Percentiles rank a stretch among this genome's conserved stretches.
phyloP scores from a whole-genome alignment of 768 basidiomycete species.

The Rhizopogon vesiculosus region DNA sequence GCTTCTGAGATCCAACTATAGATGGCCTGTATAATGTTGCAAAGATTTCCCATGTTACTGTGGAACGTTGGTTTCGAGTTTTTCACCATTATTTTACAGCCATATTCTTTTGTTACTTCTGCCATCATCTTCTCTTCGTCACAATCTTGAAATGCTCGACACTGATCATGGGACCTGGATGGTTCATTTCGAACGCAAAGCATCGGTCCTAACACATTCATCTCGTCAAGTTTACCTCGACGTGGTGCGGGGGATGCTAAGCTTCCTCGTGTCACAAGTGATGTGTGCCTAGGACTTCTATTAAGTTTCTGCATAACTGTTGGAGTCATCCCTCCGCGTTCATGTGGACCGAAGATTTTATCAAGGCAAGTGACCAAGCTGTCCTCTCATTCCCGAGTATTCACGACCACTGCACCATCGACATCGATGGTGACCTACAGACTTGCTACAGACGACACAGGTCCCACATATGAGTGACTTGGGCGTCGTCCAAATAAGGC shows the following conservation, averaged over 20 bases:
- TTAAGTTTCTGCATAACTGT: no score
- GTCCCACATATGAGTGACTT: background rate
- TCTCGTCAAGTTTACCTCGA: background rate
- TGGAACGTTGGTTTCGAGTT: background rate
- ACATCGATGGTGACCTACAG: background rate
- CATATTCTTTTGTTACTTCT: background rate
- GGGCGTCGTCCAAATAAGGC: conserved; percentile 23
- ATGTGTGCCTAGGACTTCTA: background rate
- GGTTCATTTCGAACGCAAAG: background rate
- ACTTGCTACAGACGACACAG: background rate
- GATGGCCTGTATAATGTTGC: background rate
- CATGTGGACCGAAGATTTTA: no score
- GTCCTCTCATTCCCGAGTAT: background rate
- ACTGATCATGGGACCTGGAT: background rate
- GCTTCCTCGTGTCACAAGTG: background rate
- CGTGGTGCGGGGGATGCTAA: background rate
- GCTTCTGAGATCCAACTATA: background rate
- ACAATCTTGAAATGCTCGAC: background rate
- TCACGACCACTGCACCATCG: background rate
- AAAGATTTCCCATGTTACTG: background rate
- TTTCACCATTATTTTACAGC: background rate
- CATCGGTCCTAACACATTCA: background rate
- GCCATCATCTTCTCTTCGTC: conserved; percentile 1
- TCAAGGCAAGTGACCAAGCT: background rate
- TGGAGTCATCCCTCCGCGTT: background rate